These are phyloP conservation scores for Metschnikowia lachancei DNA, from an alignment of 805 yeast species.

Conservation along the genomic window DNA sequence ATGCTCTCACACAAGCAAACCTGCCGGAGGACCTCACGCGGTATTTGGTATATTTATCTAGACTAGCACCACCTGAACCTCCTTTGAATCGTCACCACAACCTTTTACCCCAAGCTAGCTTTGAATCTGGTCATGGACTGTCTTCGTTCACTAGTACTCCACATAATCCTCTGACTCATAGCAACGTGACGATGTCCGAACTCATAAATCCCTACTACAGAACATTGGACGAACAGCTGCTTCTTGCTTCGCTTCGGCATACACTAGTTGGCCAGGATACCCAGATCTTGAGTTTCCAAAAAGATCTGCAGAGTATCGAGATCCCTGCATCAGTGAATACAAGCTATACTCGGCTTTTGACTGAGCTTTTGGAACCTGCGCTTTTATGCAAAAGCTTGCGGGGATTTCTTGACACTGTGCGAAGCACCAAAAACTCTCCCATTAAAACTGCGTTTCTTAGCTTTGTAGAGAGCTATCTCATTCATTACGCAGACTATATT, in stretches of 20 bases:
- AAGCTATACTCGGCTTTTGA: constrained; percentile 55
- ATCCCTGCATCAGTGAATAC: constrained; percentile 55
- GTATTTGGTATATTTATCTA: constrained; percentile 34
- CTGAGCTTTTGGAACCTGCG: constrained; percentile 66
- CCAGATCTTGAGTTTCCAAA: constrained; percentile 47
- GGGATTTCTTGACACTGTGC: constrained; percentile 25
- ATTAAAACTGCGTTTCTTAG: constrained; percentile 61
- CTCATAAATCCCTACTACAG: constrained; percentile 4
- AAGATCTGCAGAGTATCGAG: constrained; percentile 27
- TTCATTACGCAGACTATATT: constrained; percentile 34
- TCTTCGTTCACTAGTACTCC: constrained; percentile 1
- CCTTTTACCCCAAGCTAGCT: neutral
- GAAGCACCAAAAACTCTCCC: constrained; percentile 42
- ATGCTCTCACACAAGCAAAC: constrained; percentile 27
- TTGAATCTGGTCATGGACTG: neutral
- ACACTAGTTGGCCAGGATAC: constrained; percentile 64
- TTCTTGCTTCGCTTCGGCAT: constrained; percentile 49
- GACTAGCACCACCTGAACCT: constrained; percentile 9
- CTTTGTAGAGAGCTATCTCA: constrained; percentile 41
- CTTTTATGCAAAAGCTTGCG: constrained; percentile 54
- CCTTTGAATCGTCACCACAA: neutral
- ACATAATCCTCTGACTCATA: neutral
- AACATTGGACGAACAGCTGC: constrained; percentile 24
- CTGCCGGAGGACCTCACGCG: constrained; percentile 32
- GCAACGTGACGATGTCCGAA: constrained; percentile 4